Conservation (phyloP, 306 rosid species). For the Ceratonia siliqua region DNA sequence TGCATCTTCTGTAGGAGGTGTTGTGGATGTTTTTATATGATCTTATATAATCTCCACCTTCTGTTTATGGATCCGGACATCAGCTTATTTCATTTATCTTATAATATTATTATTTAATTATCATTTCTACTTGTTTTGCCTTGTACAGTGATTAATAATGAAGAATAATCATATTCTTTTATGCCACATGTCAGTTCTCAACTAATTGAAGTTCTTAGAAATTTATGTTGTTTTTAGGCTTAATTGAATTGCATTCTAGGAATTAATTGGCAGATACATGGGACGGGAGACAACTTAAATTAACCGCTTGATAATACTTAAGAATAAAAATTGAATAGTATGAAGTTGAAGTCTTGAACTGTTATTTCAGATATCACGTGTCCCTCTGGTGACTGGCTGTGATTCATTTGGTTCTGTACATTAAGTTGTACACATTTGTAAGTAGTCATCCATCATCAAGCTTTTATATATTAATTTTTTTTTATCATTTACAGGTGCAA, state of each 20-base stretch:
- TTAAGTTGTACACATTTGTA: neutral
- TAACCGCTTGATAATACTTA: neutral
- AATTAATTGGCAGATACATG: constrained; percentile 7
- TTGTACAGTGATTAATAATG: neutral
- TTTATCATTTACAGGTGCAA: constrained; percentile 65
- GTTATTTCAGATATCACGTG: constrained; percentile 19
- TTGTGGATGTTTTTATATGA: no score
- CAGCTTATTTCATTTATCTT: neutral
- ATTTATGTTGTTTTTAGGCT: neutral
- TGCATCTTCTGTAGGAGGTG: neutral
- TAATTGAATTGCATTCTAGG: neutral
- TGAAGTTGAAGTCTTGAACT: constrained; percentile 12
- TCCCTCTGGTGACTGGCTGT: neutral
- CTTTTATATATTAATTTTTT: constrained; percentile 28
- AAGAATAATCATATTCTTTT: no score
- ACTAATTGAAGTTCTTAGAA: neutral
- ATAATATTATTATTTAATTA: neutral
- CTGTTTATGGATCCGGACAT: neutral
- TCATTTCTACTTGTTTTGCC: neutral
- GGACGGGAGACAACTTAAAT: constrained; percentile 4
- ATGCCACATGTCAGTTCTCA: neutral
- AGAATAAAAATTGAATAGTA: neutral
- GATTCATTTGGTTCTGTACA: constrained; percentile 12
- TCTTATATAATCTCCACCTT: neutral
- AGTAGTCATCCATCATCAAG: neutral